Evolutionary conservation across 78 protist species (phyloP).

Genomic region (Dictyostelium citrinum): DNA sequence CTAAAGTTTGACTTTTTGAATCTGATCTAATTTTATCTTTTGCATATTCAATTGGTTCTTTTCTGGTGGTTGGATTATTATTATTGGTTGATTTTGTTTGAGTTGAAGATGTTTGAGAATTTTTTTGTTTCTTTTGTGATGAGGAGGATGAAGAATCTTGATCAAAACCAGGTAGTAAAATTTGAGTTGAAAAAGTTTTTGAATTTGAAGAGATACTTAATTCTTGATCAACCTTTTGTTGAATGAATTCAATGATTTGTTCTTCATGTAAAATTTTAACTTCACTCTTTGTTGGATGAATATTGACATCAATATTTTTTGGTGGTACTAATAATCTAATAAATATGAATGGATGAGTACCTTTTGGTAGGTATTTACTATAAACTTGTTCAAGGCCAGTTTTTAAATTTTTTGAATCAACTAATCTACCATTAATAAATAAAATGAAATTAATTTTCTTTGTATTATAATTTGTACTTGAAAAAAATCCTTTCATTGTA

Average conservation of each 20-base stretch:
- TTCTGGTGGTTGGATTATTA: not conserved
- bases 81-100: not conserved
- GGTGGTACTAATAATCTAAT: constrained; percentile 85
- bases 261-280: constrained; percentile 64
- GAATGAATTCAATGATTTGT: constrained; percentile 57
- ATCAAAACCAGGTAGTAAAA: constrained; percentile 33
- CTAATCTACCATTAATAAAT: constrained; percentile 96
- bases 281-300: constrained; percentile 97
- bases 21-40: constrained; percentile 62
- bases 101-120: not conserved
- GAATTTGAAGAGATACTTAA: constrained; percentile 25
- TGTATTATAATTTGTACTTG: constrained; percentile 83
- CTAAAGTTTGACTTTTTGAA: constrained; percentile 55
- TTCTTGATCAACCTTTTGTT: constrained; percentile 27
- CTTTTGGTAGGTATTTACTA: constrained; percentile 83
- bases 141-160: not conserved
- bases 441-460: constrained; percentile 82
- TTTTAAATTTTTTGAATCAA: constrained; percentile 83
- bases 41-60: not conserved
- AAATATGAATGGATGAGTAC: constrained; percentile 88
- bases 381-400: constrained; percentile 84
- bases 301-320: constrained; percentile 95
- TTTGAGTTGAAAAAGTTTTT: constrained; percentile 55
- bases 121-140: constrained; percentile 4
- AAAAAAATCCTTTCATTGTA: constrained; percentile 62